phyloP scores from a whole-genome alignment of 2,329 filamentous ascomycete genomes.

The Cytospora schulzeri region DNA sequence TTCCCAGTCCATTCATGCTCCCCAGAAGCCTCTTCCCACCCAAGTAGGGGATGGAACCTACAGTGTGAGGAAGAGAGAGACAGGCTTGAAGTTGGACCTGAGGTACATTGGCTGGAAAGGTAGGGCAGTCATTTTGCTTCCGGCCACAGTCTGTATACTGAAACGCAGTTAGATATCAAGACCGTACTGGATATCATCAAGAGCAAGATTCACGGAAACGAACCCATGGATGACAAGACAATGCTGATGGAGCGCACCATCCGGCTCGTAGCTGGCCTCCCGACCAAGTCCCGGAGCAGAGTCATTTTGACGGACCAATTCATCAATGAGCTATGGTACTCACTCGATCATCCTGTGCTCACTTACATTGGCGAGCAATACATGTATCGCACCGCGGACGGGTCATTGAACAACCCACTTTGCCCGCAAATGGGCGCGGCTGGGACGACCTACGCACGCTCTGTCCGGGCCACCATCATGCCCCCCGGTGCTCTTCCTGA shows the following conservation, averaged over 20 bases:
- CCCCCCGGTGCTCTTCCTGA: constrained; percentile 69
- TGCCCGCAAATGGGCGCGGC: constrained; percentile 68
- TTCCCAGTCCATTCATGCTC: constrained; percentile 46
- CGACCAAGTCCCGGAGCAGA: constrained; percentile 62
- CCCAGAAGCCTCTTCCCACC: constrained; percentile 63
- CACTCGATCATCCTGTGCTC: constrained; percentile 71
- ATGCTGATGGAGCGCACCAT: constrained; percentile 77
- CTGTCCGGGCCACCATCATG: constrained; percentile 59
- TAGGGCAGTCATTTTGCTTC: constrained; percentile 27
- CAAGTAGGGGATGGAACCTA: constrained; percentile 67
- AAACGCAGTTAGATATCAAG: constrained; percentile 54
- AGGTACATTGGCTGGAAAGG: constrained; percentile 54
- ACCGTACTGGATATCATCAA: constrained; percentile 64
- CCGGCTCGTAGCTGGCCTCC: constrained; percentile 67
- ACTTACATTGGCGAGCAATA: constrained; percentile 65
- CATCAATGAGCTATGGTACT: constrained; percentile 70
- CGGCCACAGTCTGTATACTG: not conserved
- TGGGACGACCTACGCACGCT: constrained; percentile 67
- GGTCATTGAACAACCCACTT: constrained; percentile 70
- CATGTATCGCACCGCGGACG: constrained; percentile 69
- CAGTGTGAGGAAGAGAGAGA: constrained; percentile 48
- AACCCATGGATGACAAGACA: constrained; percentile 71
- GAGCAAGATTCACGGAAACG: constrained; percentile 63
- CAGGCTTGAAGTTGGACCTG: constrained; percentile 58
- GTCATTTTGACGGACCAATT: constrained; percentile 67